Base-by-base conservation (phyloP, 192 early-diverging fungal genomes). In the Mortierella hygrophila region DNA sequence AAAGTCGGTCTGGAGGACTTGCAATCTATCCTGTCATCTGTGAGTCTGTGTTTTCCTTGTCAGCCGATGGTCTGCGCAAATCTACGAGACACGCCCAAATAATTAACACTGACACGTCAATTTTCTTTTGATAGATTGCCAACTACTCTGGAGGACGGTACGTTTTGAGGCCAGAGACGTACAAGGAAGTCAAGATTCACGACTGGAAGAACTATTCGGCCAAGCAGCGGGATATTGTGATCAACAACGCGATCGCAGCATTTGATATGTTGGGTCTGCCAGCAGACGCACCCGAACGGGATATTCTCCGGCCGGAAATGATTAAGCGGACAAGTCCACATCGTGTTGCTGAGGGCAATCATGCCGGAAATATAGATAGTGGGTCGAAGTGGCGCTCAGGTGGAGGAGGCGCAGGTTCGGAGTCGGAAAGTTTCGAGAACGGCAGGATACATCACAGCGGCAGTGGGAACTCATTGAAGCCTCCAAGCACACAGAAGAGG, bases 201-300 rank as follows among this genome's bases (percentile, higher is more conserved):
- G 82, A 87, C 60, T 94, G 93, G 93, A 85, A 83, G 18, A 85
- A 68, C 49, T 93, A 92, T 73, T 86, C 74, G 29, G 83, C 77
- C 20, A 81, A 77, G 68, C 83, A 85, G 42, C 77, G 88, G 15
- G 83, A 85, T 35, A 68, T 71, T 37, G 93, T 89, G 10, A 72
- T 88, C 21, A 77, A 54, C 41, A 90, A 90, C 52, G 91, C 91
- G 15, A 80, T 85, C 1, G 69, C 70, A 8, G 93, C 93, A 18
- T 92, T 94, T 65, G 91, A 94, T 68, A 71, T 47, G 38, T 83
- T 94, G 38, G 89, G 88, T 0, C 76, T 94, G 18, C 18, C 87
- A 4, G 52, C 74, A 3, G 90, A 92, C 77, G 91, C 91, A 42
- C 81, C 90, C 3, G 90, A 90, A 8, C 90, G 93, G 75, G 75